A percentile compares a stretch with the other conserved stretches of the same genome.
phyloP scores from a whole-genome alignment of 1,284 basidiomycete species.

The Tilletia caries region DNA sequence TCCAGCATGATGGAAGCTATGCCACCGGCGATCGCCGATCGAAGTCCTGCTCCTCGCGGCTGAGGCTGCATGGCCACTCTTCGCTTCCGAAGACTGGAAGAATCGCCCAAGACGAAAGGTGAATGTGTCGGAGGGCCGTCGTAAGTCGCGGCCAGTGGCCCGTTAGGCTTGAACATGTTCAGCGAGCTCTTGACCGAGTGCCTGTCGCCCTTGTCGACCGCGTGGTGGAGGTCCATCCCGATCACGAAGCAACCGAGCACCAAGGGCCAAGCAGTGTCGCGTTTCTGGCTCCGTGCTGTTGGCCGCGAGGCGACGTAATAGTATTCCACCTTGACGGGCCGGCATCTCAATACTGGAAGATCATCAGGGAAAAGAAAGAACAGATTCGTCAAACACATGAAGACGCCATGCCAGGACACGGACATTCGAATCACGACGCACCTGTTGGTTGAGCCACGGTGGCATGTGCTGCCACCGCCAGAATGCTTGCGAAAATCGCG shows the following conservation, averaged over 20 bases:
- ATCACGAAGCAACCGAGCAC: neutral
- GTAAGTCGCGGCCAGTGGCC: neutral
- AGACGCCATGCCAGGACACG: neutral
- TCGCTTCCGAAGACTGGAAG: neutral
- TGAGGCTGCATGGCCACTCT: neutral
- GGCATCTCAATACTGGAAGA: neutral
- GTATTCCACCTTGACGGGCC: neutral
- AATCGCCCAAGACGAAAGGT: neutral
- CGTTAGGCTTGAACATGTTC: neutral
- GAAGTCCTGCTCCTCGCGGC: neutral
- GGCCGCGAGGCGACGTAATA: too few relatives aligned
- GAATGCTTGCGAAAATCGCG: neutral
- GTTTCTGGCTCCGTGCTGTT: neutral
- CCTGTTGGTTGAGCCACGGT: neutral
- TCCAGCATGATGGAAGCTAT: too few relatives aligned
- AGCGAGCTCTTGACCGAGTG: neutral
- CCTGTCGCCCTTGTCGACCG: neutral
- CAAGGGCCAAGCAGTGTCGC: neutral
- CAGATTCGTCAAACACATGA: neutral
- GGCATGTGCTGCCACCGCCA: neutral
- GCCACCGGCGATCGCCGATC: too few relatives aligned
- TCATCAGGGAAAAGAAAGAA: neutral
- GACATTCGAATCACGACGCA: neutral
- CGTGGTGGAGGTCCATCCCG: constrained; percentile 5
- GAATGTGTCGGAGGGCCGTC: neutral